These are phyloP conservation scores for Annulohypoxylon bovei DNA, from an alignment of 495 filamentous ascomycete species.

Conservation along the genomic window DNA sequence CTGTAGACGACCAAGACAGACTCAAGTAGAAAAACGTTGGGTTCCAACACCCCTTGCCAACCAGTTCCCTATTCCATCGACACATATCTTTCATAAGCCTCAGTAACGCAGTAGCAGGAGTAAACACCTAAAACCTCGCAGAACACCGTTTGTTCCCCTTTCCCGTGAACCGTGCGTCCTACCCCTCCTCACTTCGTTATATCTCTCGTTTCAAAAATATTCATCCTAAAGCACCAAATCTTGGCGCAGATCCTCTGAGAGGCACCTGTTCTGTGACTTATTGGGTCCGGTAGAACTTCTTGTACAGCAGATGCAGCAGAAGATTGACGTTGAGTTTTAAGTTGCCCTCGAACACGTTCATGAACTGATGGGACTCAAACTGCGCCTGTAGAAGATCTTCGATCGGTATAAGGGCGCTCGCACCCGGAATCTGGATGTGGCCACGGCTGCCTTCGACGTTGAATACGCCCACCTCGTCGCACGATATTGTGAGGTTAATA, in stretches of 20 bases:
- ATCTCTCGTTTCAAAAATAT: conserved; percentile 17
- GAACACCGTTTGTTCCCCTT: conserved; percentile 34
- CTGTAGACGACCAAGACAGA: conserved; percentile 28
- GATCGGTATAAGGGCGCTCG: conserved; percentile 86
- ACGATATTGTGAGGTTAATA: conserved; percentile 91
- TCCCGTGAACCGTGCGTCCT: conserved; percentile 25
- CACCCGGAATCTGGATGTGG: conserved; percentile 95
- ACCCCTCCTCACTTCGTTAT: conserved; percentile 14
- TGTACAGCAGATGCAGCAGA: conserved; percentile 93
- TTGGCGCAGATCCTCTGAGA: not conserved
- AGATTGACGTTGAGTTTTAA: conserved; percentile 94
- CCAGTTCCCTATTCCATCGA: conserved; percentile 18
- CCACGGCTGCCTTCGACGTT: conserved; percentile 90
- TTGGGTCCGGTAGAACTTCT: conserved; percentile 93
- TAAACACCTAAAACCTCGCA: conserved; percentile 18
- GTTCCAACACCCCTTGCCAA: conserved; percentile 15
- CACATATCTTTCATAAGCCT: conserved; percentile 10
- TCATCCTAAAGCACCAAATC: not conserved
- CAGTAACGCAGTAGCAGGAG: conserved; percentile 11
- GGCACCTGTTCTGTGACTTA: conserved; percentile 51
- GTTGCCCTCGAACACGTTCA: conserved; percentile 90
- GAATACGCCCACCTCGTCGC: conserved; percentile 95
- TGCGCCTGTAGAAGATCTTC: conserved; percentile 96
- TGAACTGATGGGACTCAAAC: conserved; percentile 94
- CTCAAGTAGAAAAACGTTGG: conserved; percentile 30